Conservation (phyloP, 202 grass and related monocot species). For the Saccharum hybrid region DNA sequence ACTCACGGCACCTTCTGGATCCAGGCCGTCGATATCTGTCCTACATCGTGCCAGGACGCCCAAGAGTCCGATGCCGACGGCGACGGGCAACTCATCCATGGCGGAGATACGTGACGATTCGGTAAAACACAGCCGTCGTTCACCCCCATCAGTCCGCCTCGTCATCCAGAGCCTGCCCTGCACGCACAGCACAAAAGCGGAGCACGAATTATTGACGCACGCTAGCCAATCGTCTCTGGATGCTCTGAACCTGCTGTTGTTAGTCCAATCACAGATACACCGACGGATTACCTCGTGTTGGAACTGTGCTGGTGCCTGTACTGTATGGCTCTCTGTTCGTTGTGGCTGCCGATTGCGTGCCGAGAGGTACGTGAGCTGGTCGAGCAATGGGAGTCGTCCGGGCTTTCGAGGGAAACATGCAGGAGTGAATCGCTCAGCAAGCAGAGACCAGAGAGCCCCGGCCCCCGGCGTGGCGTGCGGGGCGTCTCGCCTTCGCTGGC, state of each 20-base stretch:
- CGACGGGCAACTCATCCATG: slow-evolving; percentile 2
- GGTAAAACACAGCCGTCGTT: neutral
- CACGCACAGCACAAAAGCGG: too few species aligned
- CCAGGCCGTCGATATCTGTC: neutral
- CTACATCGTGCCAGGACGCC: neutral
- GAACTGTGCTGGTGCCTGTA: too few species aligned
- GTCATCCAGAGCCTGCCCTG: too few species aligned
- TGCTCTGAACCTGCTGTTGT: too few species aligned
- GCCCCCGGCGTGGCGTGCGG: neutral
- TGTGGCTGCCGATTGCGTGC: too few species aligned
- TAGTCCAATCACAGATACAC: too few species aligned
- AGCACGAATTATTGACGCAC: too few species aligned
- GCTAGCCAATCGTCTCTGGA: too few species aligned
- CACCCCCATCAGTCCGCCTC: neutral
- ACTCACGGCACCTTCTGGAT: neutral
- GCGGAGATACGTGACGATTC: slow-evolving; percentile 34
- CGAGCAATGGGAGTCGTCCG: neutral
- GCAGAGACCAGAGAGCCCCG: neutral
- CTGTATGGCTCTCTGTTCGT: too few species aligned
- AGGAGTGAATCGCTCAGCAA: neutral
- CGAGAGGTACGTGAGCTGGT: neutral
- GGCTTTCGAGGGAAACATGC: neutral
- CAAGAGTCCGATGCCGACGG: neutral
- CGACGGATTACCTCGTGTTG: too few species aligned
- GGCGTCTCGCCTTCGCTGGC: slow-evolving; percentile 10